A percentile compares a stretch with the other conserved stretches of the same genome.
Conservation (phyloP, 2,329 filamentous ascomycete genomes). For the Paraphaeosphaeria minitans region DNA sequence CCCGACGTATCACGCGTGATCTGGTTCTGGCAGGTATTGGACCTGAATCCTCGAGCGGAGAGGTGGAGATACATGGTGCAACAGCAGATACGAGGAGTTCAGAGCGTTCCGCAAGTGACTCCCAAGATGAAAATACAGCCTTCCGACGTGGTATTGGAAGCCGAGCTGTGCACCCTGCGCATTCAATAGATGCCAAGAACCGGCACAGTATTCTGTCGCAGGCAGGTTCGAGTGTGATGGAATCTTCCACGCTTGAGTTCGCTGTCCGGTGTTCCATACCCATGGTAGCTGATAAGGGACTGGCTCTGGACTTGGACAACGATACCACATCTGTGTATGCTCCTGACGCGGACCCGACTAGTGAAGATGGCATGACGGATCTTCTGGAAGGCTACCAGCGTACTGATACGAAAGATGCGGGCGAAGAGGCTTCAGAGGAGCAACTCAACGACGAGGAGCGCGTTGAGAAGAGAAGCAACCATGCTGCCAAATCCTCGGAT, state of each 20-base stretch:
- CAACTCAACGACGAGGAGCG: conserved; percentile 7
- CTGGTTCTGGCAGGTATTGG: conserved; percentile 35
- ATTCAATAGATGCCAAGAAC: conserved; percentile 13
- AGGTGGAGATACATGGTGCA: conserved; percentile 22
- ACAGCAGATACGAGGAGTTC: conserved; percentile 11
- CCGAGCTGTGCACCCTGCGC: not conserved
- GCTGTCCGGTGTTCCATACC: conserved; percentile 37
- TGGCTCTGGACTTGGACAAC: conserved; percentile 13
- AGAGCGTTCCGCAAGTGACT: not conserved
- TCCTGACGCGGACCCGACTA: conserved; percentile 23
- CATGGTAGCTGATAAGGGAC: conserved; percentile 25
- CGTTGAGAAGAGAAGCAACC: conserved; percentile 24
- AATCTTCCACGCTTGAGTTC: conserved; percentile 42
- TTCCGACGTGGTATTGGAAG: conserved; percentile 7
- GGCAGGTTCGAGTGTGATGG: conserved; percentile 29
- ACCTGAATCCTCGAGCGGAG: conserved; percentile 34
- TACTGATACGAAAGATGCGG: conserved; percentile 29
- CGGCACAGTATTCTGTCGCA: conserved; percentile 34
- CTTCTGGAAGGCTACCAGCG: conserved; percentile 40
- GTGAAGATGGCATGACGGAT: conserved; percentile 41
- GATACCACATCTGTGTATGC: conserved; percentile 7
- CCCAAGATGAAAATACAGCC: not conserved
- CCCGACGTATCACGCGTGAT: conserved; percentile 40
- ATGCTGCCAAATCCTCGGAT: conserved; percentile 38
- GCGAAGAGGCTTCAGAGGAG: conserved; percentile 1